A percentile compares a stretch with the other conserved stretches of the same genome.
Evolutionary conservation across 768 basidiomycete genomes (phyloP).

Genomic region (Daedalea quercina): DNA sequence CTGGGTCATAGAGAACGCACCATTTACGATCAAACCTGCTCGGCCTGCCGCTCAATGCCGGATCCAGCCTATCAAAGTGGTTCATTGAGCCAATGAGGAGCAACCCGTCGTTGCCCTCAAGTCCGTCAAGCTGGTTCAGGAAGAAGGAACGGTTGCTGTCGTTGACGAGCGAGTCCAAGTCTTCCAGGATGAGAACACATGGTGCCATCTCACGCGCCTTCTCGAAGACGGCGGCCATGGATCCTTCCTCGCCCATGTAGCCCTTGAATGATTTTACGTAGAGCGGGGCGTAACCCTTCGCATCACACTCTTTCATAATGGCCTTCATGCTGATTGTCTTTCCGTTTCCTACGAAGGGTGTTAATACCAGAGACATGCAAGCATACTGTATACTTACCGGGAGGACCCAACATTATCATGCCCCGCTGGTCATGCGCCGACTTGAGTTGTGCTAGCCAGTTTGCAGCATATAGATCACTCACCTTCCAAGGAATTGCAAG

Average conservation of each 20-base stretch:
- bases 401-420: constrained; percentile 78
- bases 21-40: constrained; percentile 86
- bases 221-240: constrained; percentile 62
- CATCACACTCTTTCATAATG: constrained; percentile 69
- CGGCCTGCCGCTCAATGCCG: constrained; percentile 68
- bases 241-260: constrained; percentile 53
- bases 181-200: constrained; percentile 59
- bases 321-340: constrained; percentile 80
- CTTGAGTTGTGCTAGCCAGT: not conserved
- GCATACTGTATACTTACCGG: constrained; percentile 34
- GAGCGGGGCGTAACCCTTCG: constrained; percentile 56
- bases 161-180: constrained; percentile 75
- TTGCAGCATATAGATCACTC: no score
- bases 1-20: constrained; percentile 33
- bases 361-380: not conserved
- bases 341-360: constrained; percentile 52
- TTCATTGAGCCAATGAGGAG: constrained; percentile 79
- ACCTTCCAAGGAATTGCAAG: constrained; percentile 84
- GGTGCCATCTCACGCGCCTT: constrained; percentile 69
- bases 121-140: constrained; percentile 79
- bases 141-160: constrained; percentile 79
- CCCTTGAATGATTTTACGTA: constrained; percentile 81
- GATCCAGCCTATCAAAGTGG: constrained; percentile 76
- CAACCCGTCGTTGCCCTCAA: constrained; percentile 74
- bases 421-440: constrained; percentile 46